phyloP scores from a whole-genome alignment of 2,329 filamentous ascomycete species.

The Thielaviopsis musarum region DNA sequence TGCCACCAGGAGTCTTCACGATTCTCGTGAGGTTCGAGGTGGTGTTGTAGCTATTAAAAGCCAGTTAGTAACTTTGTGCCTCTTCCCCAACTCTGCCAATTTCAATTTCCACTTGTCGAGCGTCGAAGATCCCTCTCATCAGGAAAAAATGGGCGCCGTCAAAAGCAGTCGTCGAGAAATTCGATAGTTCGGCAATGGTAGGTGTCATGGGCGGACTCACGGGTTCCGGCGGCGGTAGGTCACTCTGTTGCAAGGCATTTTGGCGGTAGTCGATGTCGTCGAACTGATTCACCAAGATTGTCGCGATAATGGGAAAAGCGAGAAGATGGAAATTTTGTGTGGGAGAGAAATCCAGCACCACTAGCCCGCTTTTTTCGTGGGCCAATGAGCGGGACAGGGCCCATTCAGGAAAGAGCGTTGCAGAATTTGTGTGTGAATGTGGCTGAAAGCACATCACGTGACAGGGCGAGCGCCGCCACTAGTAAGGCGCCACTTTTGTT shows the following conservation, averaged over 20 bases:
- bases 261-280: conserved; percentile 27
- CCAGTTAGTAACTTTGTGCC: conserved; percentile 3
- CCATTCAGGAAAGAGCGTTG: conserved; percentile 6
- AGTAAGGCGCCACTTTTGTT: conserved; percentile 4
- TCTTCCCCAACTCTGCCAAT: background rate
- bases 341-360: conserved; percentile 17
- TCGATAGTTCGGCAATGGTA: too few species aligned
- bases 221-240: conserved; percentile 64
- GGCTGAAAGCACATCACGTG: conserved; percentile 8
- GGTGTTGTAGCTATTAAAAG: conserved; percentile 73
- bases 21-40: conserved; percentile 91
- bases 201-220: conserved; percentile 34
- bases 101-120: background rate
- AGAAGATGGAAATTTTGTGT: conserved; percentile 27
- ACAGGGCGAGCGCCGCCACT: conserved; percentile 8
- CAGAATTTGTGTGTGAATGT: conserved; percentile 10
- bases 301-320: conserved; percentile 10
- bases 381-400: conserved; percentile 13
- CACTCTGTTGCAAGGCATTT: conserved; percentile 42
- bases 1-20: conserved; percentile 90
- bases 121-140: conserved; percentile 12
- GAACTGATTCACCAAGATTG: conserved; percentile 16
- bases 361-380: conserved; percentile 13
- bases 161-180: too few species aligned
- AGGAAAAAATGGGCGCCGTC: too few species aligned